Percentiles rank a stretch among this genome's conserved stretches.
Evolutionary conservation across 768 basidiomycete species (phyloP).

Genomic region (Inosperma sp.): DNA sequence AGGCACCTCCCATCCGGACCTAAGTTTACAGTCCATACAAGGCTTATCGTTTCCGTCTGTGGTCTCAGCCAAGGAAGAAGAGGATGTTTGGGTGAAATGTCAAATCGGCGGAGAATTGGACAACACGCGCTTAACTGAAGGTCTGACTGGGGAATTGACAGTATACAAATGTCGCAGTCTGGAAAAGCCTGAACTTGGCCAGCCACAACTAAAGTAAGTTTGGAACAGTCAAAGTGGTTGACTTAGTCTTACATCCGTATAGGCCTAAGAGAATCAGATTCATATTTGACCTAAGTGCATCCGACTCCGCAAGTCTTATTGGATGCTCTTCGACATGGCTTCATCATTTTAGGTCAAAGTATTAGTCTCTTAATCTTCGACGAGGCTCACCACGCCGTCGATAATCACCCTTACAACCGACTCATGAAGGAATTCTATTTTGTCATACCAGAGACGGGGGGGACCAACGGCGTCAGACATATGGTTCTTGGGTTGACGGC

Average conservation of each 20-base stretch:
- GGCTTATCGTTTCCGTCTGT: too few species aligned
- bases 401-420: constrained; percentile 69
- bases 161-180: constrained; percentile 68
- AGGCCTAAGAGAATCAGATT: constrained; percentile 68
- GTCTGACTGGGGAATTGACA: constrained; percentile 61
- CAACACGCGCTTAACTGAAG: constrained; percentile 60
- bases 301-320: constrained; percentile 76
- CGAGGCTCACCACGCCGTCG: constrained; percentile 75
- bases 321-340: constrained; percentile 71
- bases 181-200: constrained; percentile 64
- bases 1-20: too few species aligned
- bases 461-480: constrained; percentile 41
- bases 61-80: constrained; percentile 66
- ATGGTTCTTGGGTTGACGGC: constrained; percentile 76
- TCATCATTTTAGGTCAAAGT: constrained; percentile 51
- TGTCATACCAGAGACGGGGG: constrained; percentile 37
- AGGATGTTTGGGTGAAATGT: constrained; percentile 66
- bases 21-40: too few species aligned
- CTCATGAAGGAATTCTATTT: constrained; percentile 78
- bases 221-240: background rate
- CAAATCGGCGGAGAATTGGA: constrained; percentile 70
- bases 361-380: constrained; percentile 71
- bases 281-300: constrained; percentile 65
- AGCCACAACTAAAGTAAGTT: constrained; percentile 61
- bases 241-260: background rate